Base-by-base conservation (phyloP, 441 rosid genomes). In the Eruca vesicaria region DNA sequence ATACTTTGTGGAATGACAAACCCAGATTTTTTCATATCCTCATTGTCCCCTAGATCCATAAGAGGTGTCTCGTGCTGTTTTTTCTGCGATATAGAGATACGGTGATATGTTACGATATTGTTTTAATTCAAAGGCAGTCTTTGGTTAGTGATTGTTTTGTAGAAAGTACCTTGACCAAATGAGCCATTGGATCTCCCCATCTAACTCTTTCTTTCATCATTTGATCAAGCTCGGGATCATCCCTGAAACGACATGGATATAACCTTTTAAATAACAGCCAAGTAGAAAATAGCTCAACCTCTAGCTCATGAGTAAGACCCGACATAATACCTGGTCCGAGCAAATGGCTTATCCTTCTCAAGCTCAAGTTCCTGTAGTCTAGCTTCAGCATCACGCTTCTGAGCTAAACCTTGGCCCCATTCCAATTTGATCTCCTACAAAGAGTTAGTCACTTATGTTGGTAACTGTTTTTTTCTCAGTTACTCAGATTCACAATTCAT, bases 361-460 rank as follows among this genome's bases (percentile, higher is more conserved):
- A 81, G 81, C 83, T 95, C 98, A 70, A 95, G 67, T 65, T 91
- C 98, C 61, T 76, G 82, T 79, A 84, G 23, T 78, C 84, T 90
- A 68, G 89, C 88, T 82, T 95, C 98, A 55, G 89, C 92, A 80
- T 91, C 95, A 41, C 95, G 85, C 85, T 91, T 95, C 74, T 95
- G 99, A 73, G 97, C 91, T 86, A 95, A 86, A 68, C 99, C 98
- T 83, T 93, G 87, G 28, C 97, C 97, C 99, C 98, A 94, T 85
- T 94, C 99, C 82, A 92, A 71, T 57, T 89, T 85, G 67, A 77
- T 89, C 78, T 89, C 97, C 98, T 92, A 81, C 56, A 41, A 26
- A 50, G 20, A 15, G 26, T 71, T 66, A 59, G 45, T 12, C 41
- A 41, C 67, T 11, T 15, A 67, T 8, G 32, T 60, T 60, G 19